Base-by-base conservation (phyloP, 805 yeast species). In the Kurtzmaniella fragi region DNA sequence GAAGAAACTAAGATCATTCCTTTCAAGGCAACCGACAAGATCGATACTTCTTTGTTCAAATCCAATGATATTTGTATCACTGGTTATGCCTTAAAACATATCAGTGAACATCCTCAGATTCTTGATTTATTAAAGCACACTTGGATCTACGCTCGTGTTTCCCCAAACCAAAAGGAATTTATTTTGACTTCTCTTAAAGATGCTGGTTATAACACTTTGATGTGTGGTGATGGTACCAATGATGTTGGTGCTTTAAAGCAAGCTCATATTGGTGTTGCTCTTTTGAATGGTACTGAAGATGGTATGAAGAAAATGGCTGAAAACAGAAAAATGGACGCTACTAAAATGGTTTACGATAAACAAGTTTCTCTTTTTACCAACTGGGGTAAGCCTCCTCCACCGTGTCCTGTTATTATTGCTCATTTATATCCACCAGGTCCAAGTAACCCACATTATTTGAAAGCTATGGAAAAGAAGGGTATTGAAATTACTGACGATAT, bases 221-320 rank as follows among this genome's bases (percentile, higher is more conserved):
- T 93, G 99, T 93, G 99, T 67, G 99, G 99, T 73, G 99, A 93
- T 67, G 99, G 99, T 66, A 93, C 99, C n/a, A 93, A 93, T 59
- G 99, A 93, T 71, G 99, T 93, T 37, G 99, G 99, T 64, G 99
- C 99, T 39, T 77, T 93, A 66, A 93, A 93, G 63, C 98, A 93
- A 70, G 98, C 99, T 2, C 95, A 93, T 57, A 84, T 93, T 56
- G 99, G 99, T 71, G 86, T 93, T 59, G 99, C 99, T n/a, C 71
- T 93, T 51, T 75, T 93, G 60, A 93, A 93, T 56, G 99, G 98
- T 66, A 90, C 99, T 41, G 95, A 86, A 57, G 96, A 87, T 39
- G 84, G 95, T 34, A 72, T 93, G 79, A 84, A 84, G 65, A 87
- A 89, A 64, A 77, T 90, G 42, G 87, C 84, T 39, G 97, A 91